phyloP scores from a whole-genome alignment of 257 asterid species.

The Solanum piurae region DNA sequence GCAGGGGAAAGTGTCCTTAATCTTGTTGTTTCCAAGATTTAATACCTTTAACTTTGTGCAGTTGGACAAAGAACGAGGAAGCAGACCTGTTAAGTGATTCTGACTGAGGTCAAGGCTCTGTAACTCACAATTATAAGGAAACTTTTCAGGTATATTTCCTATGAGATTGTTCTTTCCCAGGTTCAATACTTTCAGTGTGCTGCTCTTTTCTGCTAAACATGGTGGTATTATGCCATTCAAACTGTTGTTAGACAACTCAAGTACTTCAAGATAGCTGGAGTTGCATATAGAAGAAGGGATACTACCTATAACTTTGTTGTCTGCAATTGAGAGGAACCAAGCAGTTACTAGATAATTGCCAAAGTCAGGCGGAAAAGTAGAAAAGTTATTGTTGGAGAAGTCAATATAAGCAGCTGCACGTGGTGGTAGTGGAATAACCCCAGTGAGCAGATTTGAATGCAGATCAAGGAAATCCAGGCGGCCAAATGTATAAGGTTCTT shows the following conservation, averaged over 20 bases:
- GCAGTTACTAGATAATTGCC: conserved; percentile 4
- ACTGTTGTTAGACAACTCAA: conserved; percentile 46
- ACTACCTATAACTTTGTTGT: conserved; percentile 25
- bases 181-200: conserved; percentile 20
- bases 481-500: background rate
- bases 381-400: conserved; percentile 17
- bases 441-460: background rate
- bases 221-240: conserved; percentile 33
- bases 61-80: conserved; percentile 35
- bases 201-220: conserved; percentile 17
- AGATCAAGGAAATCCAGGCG: background rate
- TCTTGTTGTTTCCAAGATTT: conserved; percentile 28
- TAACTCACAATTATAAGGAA: conserved; percentile 18
- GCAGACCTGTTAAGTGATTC: conserved; percentile 24
- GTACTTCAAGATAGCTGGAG: conserved; percentile 21
- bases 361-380: conserved; percentile 10
- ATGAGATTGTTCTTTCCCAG: conserved; percentile 34
- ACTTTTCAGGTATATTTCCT: conserved; percentile 25
- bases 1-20: conserved; percentile 17
- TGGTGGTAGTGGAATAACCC: background rate
- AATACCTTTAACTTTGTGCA: conserved; percentile 25
- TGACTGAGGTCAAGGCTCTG: conserved; percentile 34
- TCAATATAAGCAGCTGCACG: conserved; percentile 10
- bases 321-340: conserved; percentile 29
- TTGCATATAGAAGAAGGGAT: conserved; percentile 55